Percentiles rank a stretch among this genome's conserved stretches.
phyloP scores from a whole-genome alignment of 768 basidiomycete species.

The Sarcomyxa edulis region DNA sequence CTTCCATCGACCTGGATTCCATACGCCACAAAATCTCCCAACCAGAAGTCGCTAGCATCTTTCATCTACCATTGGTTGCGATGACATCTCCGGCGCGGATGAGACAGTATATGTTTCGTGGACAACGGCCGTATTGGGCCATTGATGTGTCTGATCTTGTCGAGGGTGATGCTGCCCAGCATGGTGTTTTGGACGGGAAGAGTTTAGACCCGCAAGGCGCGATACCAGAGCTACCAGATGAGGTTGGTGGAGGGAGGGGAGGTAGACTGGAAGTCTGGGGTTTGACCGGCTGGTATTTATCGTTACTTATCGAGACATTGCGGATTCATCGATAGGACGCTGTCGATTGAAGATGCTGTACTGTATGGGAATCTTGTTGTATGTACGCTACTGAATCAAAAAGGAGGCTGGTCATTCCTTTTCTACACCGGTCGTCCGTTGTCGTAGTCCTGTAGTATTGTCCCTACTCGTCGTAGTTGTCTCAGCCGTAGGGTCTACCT shows the following conservation, averaged over 20 bases:
- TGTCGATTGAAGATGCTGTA: constrained; percentile 6
- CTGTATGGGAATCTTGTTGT: background rate
- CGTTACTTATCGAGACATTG: constrained; percentile 52
- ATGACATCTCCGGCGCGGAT: constrained; percentile 44
- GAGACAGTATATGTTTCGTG: constrained; percentile 51
- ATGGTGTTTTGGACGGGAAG: constrained; percentile 16
- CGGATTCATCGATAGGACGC: constrained; percentile 35
- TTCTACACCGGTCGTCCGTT: background rate
- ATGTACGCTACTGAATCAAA: background rate
- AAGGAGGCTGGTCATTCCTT: background rate
- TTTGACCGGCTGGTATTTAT: constrained; percentile 79
- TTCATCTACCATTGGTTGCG: constrained; percentile 63
- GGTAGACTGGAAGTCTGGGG: constrained; percentile 74
- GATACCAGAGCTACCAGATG: constrained; percentile 24
- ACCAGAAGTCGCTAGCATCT: constrained; percentile 62
- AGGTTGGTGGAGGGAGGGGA: constrained; percentile 35
- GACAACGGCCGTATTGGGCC: constrained; percentile 53
- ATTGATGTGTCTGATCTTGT: constrained; percentile 64
- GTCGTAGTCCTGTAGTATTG: constrained; percentile 7
- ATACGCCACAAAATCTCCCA: constrained; percentile 43
- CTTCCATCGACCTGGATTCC: constrained; percentile 50
- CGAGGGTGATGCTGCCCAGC: constrained; percentile 12
- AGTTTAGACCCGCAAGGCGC: constrained; percentile 22
- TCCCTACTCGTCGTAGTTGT: constrained; percentile 7
- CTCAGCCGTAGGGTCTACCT: constrained; percentile 7